Evolutionary conservation across 2,329 filamentous ascomycete species (phyloP).

Genomic region (Aspergillus ochraceoroseus): DNA sequence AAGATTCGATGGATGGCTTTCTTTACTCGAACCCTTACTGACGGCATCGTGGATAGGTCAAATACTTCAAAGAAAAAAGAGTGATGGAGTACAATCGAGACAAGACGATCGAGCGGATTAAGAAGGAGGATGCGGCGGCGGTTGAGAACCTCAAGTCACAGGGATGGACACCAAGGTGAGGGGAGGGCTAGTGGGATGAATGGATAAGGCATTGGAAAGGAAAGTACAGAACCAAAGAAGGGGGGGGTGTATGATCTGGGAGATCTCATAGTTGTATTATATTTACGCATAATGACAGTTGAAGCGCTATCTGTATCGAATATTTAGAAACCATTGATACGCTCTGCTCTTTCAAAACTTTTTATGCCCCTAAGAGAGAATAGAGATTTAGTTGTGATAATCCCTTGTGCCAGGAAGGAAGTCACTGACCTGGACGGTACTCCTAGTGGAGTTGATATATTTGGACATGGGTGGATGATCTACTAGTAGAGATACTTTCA

Average conservation of each 20-base stretch:
- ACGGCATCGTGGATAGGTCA: conserved; percentile 57
- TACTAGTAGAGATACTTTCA: no score
- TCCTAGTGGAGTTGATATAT: no score
- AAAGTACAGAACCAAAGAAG: neutral
- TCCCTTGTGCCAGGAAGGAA: no score
- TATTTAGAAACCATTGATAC: neutral
- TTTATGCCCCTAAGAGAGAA: neutral
- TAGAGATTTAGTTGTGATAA: no score
- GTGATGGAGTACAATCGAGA: conserved; percentile 88
- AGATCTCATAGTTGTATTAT: conserved; percentile 18
- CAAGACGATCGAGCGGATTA: conserved; percentile 68
- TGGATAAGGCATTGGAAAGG: neutral
- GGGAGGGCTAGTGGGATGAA: neutral
- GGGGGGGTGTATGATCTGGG: neutral
- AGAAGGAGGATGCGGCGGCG: conserved; percentile 65
- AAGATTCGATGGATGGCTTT: neutral
- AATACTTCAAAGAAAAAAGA: conserved; percentile 95
- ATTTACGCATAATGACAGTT: conserved; percentile 16
- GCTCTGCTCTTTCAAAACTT: conserved; percentile 2
- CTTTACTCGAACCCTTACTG: conserved; percentile 14
- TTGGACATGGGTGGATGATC: no score
- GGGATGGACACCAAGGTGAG: conserved; percentile 36
- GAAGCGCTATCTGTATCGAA: neutral
- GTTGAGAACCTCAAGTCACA: conserved; percentile 47
- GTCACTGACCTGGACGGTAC: no score